Evolutionary conservation across 306 rosid genomes (phyloP).

Genomic region (Malus fusca): DNA sequence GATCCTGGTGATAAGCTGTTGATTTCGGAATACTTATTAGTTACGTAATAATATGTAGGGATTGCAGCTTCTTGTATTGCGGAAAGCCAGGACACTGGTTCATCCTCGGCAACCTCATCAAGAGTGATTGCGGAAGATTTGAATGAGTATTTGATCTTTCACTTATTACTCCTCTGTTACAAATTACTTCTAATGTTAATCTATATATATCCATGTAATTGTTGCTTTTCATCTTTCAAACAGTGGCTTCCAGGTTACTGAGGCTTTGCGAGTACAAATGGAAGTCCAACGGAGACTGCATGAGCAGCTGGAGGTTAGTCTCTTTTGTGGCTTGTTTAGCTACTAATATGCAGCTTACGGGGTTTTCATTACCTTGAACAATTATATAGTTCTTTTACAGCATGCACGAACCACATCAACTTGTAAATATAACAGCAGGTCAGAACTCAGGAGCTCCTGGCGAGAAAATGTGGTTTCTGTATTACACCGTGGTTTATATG

Average conservation of each 20-base stretch:
- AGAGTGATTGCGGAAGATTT: constrained; percentile 35
- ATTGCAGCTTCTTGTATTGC: constrained; percentile 49
- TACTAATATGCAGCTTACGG: neutral
- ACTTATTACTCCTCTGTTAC: neutral
- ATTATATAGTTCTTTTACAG: no score
- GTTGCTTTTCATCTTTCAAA: constrained; percentile 7
- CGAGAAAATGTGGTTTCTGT: neutral
- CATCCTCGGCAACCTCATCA: constrained; percentile 38
- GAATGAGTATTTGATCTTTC: constrained; percentile 30
- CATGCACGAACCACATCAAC: neutral
- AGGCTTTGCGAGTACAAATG: constrained; percentile 59
- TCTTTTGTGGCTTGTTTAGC: neutral
- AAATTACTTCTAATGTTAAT: neutral
- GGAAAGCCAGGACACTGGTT: constrained; percentile 52
- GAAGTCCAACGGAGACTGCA: constrained; percentile 58
- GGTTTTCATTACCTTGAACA: neutral
- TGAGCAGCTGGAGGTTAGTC: constrained; percentile 56
- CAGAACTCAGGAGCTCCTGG: neutral
- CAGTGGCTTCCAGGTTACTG: constrained; percentile 53
- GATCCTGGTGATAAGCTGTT: neutral
- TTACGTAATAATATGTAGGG: constrained; percentile 16
- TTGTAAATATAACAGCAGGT: neutral
- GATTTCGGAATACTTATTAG: constrained; percentile 7
- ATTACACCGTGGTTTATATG: no score
- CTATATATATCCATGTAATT: neutral